Base-by-base conservation (phyloP, 2,329 filamentous ascomycete species). In the Fusarium nisikadoi region DNA sequence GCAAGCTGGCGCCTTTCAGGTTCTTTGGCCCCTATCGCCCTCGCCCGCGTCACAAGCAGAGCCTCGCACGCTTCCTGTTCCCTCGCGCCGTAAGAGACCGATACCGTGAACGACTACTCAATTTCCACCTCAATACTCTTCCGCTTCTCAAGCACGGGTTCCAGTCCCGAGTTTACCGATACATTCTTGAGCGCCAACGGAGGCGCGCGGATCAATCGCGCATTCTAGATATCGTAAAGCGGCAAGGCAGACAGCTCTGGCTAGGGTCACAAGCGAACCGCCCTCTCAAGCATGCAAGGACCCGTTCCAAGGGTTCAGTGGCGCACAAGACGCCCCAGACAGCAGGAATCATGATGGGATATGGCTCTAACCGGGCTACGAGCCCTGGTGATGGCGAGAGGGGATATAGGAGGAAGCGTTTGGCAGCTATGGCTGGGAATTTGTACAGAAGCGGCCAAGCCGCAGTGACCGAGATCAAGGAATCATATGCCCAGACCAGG, bases 111-210 rank as follows among this genome's bases (percentile, higher is more conserved):
- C 89, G 87, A 68, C 85, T 96, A 59, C 87, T 91, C 75, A 85
- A 87, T 73, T 90, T 97, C 80, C 93, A 90, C 70, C 89, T 94
- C 86, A 90, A 94, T 75, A 93, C 89, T 9, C 81, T 97, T 29
- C 93, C 94, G 17, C 84, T 86, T 55, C 87, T 93, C 76, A 93
- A 92, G 77, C 89, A 91, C 79, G 86, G 87, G 58, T 83, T 93
- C 13, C 94, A 97, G 82, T 91, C 91, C 41, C 89, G 90, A 62
- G 90, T 97, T 72, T 97, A 96, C 79, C 87, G 87, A 49, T 93
- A 91, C 71, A 86, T 97, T 62, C 84, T 95, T 70, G 85, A 86
- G 74, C 88, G 89, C 55, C 91, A 94, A 81, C 85, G 83, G 52
- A 87, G 84, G 74, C 85, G 87, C 68, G 81, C 82, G 73, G 83